phyloP scores from a whole-genome alignment of 2,329 filamentous ascomycete species.

The Curvularia eragrostidis region DNA sequence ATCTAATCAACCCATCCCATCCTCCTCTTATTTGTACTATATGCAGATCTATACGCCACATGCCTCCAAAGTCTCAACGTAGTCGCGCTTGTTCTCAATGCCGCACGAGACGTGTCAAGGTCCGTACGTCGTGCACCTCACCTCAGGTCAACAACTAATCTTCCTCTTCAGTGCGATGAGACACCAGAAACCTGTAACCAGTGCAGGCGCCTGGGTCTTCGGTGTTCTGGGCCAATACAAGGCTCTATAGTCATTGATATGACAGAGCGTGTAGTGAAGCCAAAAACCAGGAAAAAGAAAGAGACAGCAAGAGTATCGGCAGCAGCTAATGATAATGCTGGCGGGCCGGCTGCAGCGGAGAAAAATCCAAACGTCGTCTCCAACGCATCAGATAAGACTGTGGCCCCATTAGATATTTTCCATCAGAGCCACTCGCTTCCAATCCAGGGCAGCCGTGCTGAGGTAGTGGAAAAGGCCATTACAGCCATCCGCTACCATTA shows the following conservation, averaged over 20 bases:
- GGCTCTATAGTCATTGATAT: conserved; percentile 48
- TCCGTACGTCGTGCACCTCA: conserved; percentile 10
- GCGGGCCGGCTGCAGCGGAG: not conserved
- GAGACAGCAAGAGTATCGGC: conserved; percentile 9
- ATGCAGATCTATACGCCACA: not conserved
- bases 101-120: conserved; percentile 46
- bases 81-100: conserved; percentile 46
- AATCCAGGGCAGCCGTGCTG: conserved; percentile 2
- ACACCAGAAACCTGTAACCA: conserved; percentile 30
- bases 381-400: not conserved
- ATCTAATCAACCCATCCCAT: conserved; percentile 25
- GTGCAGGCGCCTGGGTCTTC: conserved; percentile 32
- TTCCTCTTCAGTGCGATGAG: conserved; percentile 34
- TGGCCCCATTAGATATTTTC: conserved; percentile 1
- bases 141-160: not conserved
- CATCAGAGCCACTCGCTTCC: conserved; percentile 4
- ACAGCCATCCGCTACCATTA: conserved; percentile 35
- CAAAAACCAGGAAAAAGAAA: conserved; percentile 31
- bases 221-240: conserved; percentile 41
- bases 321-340: conserved; percentile 5
- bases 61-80: conserved; percentile 39
- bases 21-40: conserved; percentile 18
- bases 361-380: not conserved
- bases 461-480: conserved; percentile 30
- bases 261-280: conserved; percentile 41